Percentiles rank a stretch among this genome's conserved stretches.
Evolutionary conservation across 2,329 filamentous ascomycete genomes (phyloP).

Genomic region (Aspergillus ochraceus): DNA sequence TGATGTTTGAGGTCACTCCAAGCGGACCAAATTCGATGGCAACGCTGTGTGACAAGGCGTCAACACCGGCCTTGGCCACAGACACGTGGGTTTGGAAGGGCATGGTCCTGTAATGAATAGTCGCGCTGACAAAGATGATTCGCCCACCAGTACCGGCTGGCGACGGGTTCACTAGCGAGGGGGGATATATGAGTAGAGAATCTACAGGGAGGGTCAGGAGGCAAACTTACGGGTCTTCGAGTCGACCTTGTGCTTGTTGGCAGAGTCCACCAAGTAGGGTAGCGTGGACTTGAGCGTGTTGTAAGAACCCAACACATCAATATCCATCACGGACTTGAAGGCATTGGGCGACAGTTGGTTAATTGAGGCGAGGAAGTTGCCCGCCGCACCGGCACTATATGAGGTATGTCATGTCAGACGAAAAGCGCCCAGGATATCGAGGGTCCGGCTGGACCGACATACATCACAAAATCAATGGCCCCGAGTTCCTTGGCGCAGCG

Average conservation of each 20-base stretch:
- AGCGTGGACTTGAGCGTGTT: conserved; percentile 93
- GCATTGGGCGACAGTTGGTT: conserved; percentile 80
- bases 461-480: conserved; percentile 90
- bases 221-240: conserved; percentile 50
- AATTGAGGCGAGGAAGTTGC: conserved; percentile 90
- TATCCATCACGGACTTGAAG: conserved; percentile 94
- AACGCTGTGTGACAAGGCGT: conserved; percentile 76
- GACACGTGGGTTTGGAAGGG: conserved; percentile 87
- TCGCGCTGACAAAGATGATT: conserved; percentile 87
- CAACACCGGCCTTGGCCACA: conserved; percentile 87
- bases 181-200: conserved; percentile 5
- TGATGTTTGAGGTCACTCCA: conserved; percentile 83
- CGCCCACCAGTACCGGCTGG: conserved; percentile 69
- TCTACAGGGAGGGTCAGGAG: not conserved
- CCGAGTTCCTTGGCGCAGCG: conserved; percentile 80
- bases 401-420: conserved; percentile 17
- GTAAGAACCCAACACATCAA: conserved; percentile 90
- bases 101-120: conserved; percentile 85
- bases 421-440: not conserved
- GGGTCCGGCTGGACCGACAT: conserved; percentile 28
- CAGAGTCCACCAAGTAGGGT: conserved; percentile 76
- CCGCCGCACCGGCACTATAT: conserved; percentile 81
- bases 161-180: conserved; percentile 27
- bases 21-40: conserved; percentile 87
- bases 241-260: conserved; percentile 61